Evolutionary conservation across 306 rosid genomes (phyloP).

Genomic region (Comarum palustre): DNA sequence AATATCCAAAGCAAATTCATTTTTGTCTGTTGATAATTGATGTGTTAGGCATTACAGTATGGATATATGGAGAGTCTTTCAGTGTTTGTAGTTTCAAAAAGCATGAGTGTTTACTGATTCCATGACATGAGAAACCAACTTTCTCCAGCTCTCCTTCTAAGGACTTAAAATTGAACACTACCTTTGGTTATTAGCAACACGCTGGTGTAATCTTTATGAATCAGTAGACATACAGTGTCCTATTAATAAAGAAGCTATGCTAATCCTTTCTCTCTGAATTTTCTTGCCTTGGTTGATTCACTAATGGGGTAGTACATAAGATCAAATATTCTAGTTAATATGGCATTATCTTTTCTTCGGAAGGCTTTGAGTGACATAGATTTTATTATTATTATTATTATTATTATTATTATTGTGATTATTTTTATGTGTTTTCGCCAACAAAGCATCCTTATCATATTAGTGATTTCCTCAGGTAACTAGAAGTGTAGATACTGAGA

Average conservation of each 20-base stretch:
- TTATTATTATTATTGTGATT: not conserved
- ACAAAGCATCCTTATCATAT: not conserved
- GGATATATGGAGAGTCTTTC: not conserved
- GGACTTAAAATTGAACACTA: not conserved
- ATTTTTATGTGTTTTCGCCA: not conserved
- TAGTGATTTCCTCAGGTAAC: constrained; percentile 57
- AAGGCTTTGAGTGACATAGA: not conserved
- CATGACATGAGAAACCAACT: not conserved
- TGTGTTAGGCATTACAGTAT: not conserved
- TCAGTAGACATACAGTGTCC: not conserved
- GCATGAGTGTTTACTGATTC: not conserved
- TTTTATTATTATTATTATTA: not conserved
- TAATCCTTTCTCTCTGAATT: not conserved
- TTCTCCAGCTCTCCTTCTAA: not conserved
- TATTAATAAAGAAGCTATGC: not conserved
- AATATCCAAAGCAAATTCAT: not conserved
- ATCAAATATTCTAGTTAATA: not conserved
- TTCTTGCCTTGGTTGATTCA: not conserved
- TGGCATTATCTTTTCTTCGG: not conserved
- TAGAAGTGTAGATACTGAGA: constrained; percentile 80
- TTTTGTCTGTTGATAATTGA: not conserved
- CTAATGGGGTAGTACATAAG: not conserved
- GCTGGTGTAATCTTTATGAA: not conserved
- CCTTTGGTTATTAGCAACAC: not conserved
- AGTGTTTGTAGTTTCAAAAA: not conserved